Evolutionary conservation across 2,329 filamentous ascomycete genomes (phyloP).

Genomic region (Colletotrichum acutatum): DNA sequence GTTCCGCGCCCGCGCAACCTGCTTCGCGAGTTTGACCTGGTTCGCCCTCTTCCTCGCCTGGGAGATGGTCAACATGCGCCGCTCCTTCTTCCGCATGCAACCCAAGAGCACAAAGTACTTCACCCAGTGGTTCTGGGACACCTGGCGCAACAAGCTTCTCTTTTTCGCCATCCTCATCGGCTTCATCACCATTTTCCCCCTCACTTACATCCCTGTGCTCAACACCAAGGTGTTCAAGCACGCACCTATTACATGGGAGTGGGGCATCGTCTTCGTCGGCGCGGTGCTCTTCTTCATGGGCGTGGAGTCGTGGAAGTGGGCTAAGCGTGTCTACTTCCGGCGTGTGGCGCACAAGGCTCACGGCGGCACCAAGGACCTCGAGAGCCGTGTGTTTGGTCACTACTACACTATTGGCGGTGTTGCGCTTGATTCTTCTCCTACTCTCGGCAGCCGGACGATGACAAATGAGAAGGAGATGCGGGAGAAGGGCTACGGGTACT

Average conservation of each 20-base stretch:
- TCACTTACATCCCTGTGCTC: conserved; percentile 68
- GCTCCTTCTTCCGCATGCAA: conserved; percentile 79
- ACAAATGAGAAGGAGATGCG: conserved; percentile 36
- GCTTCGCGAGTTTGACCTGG: conserved; percentile 79
- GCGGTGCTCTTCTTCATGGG: conserved; percentile 67
- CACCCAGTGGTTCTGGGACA: conserved; percentile 73
- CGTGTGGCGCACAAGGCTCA: conserved; percentile 41
- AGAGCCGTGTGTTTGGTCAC: conserved; percentile 47
- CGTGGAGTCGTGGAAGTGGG: conserved; percentile 68
- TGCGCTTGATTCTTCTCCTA: conserved; percentile 31
- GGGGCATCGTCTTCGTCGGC: conserved; percentile 67
- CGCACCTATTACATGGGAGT: conserved; percentile 68
- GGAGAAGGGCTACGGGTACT: conserved; percentile 33
- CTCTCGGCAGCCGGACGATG: conserved; percentile 31
- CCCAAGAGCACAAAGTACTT: conserved; percentile 69
- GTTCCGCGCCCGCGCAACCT: conserved; percentile 77
- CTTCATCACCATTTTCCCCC: conserved; percentile 58
- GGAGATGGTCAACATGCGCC: conserved; percentile 78
- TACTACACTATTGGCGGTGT: conserved; percentile 42
- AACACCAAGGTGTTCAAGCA: conserved; percentile 69
- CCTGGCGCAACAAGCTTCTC: conserved; percentile 78
- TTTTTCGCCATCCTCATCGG: conserved; percentile 67
- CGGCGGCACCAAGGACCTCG: conserved; percentile 40
- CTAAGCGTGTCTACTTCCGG: conserved; percentile 59
- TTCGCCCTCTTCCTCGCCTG: conserved; percentile 79